Evolutionary conservation across 768 basidiomycete species (phyloP).

Genomic region (Pisolithus tinctorius): DNA sequence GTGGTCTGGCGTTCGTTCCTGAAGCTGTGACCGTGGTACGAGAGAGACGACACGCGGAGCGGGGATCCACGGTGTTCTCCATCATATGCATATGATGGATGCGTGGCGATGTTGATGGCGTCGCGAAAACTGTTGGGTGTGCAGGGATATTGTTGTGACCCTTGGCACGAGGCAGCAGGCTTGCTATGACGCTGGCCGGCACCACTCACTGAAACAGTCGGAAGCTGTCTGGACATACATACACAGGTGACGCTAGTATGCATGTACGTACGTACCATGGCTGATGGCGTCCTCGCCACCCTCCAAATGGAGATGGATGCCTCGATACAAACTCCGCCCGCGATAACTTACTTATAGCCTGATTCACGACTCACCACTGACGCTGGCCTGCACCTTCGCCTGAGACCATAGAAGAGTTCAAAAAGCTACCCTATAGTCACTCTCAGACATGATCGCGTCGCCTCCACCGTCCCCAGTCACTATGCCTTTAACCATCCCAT

Average conservation of each 20-base stretch:
- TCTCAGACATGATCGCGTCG: conserved; percentile 10
- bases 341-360: not conserved
- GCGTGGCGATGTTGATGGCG: not conserved
- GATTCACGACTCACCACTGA: not conserved
- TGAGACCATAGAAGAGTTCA: not conserved
- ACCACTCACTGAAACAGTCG: too few relatives aligned
- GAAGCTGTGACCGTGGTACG: not conserved
- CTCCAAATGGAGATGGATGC: not conserved
- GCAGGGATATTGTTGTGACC: not conserved
- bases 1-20: conserved; percentile 34
- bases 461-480: conserved; percentile 18
- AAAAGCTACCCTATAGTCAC: not conserved
- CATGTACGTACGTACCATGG: too few relatives aligned
- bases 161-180: not conserved
- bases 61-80: not conserved
- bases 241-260: too few relatives aligned
- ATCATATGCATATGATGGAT: not conserved
- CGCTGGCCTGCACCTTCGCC: not conserved
- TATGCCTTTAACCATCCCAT: conserved; percentile 18
- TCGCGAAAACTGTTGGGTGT: not conserved
- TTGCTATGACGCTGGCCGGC: too few relatives aligned
- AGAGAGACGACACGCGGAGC: not conserved
- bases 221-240: too few relatives aligned
- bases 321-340: conserved; percentile 1
- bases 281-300: not conserved